phyloP scores from a whole-genome alignment of 805 yeast genomes.

The Zygosaccharomyces bisporus region DNA sequence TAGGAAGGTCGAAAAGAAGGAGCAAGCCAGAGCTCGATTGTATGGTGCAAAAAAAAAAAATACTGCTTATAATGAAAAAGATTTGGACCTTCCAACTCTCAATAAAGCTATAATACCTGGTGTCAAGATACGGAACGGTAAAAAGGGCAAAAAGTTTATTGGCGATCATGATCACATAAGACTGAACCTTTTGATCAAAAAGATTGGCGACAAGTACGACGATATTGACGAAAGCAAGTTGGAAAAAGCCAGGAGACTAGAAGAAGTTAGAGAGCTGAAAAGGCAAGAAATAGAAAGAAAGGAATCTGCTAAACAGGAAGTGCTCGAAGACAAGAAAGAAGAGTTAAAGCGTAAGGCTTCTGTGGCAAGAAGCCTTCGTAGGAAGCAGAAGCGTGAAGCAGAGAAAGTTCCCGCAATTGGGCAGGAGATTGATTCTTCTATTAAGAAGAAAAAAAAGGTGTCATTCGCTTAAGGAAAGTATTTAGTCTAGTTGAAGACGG shows the following conservation, averaged over 20 bases:
- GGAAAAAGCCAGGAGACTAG: constrained; percentile 84
- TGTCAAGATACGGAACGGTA: constrained; percentile 67
- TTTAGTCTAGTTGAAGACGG: not conserved
- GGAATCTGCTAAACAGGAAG: constrained; percentile 64
- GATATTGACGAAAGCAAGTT: constrained; percentile 78
- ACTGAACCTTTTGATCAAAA: constrained; percentile 66
- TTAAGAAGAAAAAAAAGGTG: constrained; percentile 41
- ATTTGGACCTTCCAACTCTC: constrained; percentile 71
- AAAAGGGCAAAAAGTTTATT: constrained; percentile 80
- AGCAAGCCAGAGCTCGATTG: constrained; percentile 57
- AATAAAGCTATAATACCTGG: constrained; percentile 88
- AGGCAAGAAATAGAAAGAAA: constrained; percentile 82
- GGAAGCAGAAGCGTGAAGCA: constrained; percentile 44
- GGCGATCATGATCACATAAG: constrained; percentile 62
- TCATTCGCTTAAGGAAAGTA: constrained; percentile 42
- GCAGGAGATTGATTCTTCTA: constrained; percentile 19
- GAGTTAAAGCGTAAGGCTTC: constrained; percentile 73
- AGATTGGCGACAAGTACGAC: constrained; percentile 80
- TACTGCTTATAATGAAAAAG: constrained; percentile 63
- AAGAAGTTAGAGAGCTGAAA: constrained; percentile 83
- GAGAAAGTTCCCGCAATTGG: constrained; percentile 13
- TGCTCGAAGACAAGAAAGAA: constrained; percentile 69
- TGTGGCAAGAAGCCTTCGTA: constrained; percentile 63
- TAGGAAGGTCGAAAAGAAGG: constrained; percentile 57
- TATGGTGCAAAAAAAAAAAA: constrained; percentile 61